Percentiles rank a stretch among this genome's conserved stretches.
These are phyloP conservation scores for Seiridium cupressi DNA, from an alignment of 2,329 filamentous ascomycete genomes.

Conservation along the genomic window DNA sequence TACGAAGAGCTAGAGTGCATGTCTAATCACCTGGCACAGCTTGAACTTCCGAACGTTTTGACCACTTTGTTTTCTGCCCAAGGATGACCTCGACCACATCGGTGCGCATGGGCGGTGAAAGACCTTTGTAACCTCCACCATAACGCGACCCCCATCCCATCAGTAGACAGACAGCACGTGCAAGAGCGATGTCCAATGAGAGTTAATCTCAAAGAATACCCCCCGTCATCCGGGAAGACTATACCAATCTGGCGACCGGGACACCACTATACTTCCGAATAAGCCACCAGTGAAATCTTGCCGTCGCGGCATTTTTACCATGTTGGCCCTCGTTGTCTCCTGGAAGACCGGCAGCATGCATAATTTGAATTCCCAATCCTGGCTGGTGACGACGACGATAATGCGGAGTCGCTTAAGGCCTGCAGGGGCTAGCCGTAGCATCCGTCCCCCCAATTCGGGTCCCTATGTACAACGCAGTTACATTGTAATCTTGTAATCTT, in stretches of 20 bases:
- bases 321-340: background rate
- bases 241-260: background rate
- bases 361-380: background rate
- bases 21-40: too few relatives aligned
- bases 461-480: background rate
- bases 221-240: too few relatives aligned
- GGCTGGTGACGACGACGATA: background rate
- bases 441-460: background rate
- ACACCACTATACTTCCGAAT: background rate
- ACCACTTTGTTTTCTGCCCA: too few relatives aligned
- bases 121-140: too few relatives aligned
- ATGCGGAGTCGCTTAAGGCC: background rate
- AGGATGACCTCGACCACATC: too few relatives aligned
- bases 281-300: background rate
- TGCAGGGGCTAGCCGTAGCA: background rate
- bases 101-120: too few relatives aligned
- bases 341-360: background rate
- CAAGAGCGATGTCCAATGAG: too few relatives aligned
- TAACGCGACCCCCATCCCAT: too few relatives aligned
- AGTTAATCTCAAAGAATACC: too few relatives aligned
- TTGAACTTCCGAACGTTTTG: too few relatives aligned
- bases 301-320: background rate
- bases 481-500: background rate
- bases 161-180: too few relatives aligned
- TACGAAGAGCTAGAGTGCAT: too few relatives aligned